These are phyloP conservation scores for Inga leiocalycina DNA, from an alignment of 306 rosid species.

Conservation along the genomic window DNA sequence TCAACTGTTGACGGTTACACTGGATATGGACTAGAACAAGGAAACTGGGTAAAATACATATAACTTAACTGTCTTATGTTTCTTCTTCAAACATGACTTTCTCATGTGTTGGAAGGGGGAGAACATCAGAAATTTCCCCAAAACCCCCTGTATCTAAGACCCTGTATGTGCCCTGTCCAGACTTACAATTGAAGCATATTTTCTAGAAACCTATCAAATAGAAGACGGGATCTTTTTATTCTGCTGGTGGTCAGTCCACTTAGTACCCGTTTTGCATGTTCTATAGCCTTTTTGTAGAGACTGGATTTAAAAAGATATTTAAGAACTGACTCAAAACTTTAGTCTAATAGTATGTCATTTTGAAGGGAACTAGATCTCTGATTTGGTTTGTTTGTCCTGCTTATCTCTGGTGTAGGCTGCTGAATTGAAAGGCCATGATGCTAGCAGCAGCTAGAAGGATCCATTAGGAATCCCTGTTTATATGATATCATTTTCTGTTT, in stretches of 20 bases:
- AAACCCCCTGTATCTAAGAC: not conserved
- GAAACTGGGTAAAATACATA: slow-evolving; percentile 47
- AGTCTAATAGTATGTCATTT: not conserved
- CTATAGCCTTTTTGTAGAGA: not conserved
- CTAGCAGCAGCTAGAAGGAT: slow-evolving; percentile 13
- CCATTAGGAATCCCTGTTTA: not conserved
- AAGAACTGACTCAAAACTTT: not conserved
- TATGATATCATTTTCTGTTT: not conserved
- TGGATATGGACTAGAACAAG: slow-evolving; percentile 82
- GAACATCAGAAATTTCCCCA: not conserved
- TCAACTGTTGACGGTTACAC: slow-evolving; percentile 61
- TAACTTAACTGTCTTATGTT: not conserved
- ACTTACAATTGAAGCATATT: not conserved
- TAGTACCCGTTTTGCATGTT: not conserved
- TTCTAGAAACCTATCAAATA: not conserved
- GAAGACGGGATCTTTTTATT: not conserved
- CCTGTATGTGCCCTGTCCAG: not conserved
- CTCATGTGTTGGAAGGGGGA: not conserved
- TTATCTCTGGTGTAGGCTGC: not conserved
- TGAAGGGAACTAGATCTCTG: not conserved
- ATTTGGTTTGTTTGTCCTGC: not conserved
- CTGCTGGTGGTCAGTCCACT: not conserved
- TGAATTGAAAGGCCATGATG: slow-evolving; percentile 9
- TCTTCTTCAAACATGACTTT: not conserved
- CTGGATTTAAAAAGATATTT: not conserved